Evolutionary conservation across 1,284 basidiomycete species (phyloP), one percentile per base, ranked within the genome.

Genomic region (Caloboletus inedulis): DNA sequence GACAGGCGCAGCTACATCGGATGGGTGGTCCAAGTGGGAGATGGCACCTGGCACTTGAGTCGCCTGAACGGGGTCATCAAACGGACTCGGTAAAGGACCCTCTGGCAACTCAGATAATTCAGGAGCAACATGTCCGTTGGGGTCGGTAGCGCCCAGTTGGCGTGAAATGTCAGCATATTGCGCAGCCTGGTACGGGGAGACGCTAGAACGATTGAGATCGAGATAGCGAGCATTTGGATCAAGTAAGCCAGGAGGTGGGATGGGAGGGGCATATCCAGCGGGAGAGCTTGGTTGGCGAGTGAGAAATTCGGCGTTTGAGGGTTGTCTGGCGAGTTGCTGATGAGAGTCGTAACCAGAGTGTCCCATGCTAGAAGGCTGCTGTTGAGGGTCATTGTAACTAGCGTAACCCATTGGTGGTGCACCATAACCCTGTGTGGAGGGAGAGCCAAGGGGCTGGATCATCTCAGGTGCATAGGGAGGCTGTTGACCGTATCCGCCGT

Each of bases 151-250:
- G 52, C 80, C 77, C 42, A 89, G 63, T 18, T 72, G 76, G 57
- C 76, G 73, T 3, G 82, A 80, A 52, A 87, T 87, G 59, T 84
- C 84, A n/a, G 73, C 79, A 59, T 88, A 88, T 64, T 89, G 87
- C 0, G 75, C 76, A 23, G 82, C 85, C 63, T 89, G 87, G 76
- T 77, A 86, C 0, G 87, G 85, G 6, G 85, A 81, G 3, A 87
- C 79, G 59, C 85, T 87, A 14, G 82, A 81, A 34, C 87, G 77
- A 62, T 69, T 72, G 37, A 87, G 71, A 59, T 88, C 82, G 19
- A 81, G 74, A 53, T 88, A 87, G 54, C 82, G 77, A 10, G 71
- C 62, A 23, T 70, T 65, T 8, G 51, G 39, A 34, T 63, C 63
- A 35, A 41, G 1, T 3, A 59, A 14, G 16, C 10, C 35, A 4